Evolutionary conservation across 306 rosid genomes (phyloP), one percentile per base, ranked within the genome.

Genomic region (Malus sieversii): DNA sequence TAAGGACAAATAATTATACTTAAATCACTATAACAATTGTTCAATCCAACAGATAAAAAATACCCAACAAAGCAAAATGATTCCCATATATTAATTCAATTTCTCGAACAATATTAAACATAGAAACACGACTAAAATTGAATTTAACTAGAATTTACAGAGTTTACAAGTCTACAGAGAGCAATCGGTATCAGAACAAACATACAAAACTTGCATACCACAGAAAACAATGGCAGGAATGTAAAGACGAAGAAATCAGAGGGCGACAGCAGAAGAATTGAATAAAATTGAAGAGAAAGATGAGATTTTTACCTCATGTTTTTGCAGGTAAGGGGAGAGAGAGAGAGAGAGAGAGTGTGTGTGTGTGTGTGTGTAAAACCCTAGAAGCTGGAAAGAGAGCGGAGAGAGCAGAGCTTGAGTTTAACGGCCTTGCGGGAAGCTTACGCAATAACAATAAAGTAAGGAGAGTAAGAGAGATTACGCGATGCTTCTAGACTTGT

Each of bases 291-390:
- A 22, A 53, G 51, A 38, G 14, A 52, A 38, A 3, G 70, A 29
- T 1, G 32, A 11, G 48, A 58, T n/a, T 9, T 5, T 74, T 62
- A 74, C 77, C 77, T 74, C 77, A 74, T 74, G 30, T 62, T 74
- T 45, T 6, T 53, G 58, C 6, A 19, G 40, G 11, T 10, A 59
- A 15, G 40, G 20, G 0, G 20, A 0, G 16, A 1, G 48, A 3
- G 48, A 3, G 48, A 11, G 48, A 3, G 15, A 1, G 53, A 4
- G 19, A 4, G 45, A 3, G 48, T n/a, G n/a, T n/a, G n/a, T n/a
- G n/a, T n/a, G n/a, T n/a, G 19, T 1, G 45, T 42, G 14, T 9
- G 1, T 16, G 45, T 59, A 61, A 61, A 74, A 74, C 77, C 77
- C 77, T 74, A 74, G 69, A 44, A 58, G 76, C 57, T 58, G 57